Percentiles rank a stretch among this genome's conserved stretches.
Evolutionary conservation across 2,329 filamentous ascomycete species (phyloP).

Genomic region (Neonectria punicea): DNA sequence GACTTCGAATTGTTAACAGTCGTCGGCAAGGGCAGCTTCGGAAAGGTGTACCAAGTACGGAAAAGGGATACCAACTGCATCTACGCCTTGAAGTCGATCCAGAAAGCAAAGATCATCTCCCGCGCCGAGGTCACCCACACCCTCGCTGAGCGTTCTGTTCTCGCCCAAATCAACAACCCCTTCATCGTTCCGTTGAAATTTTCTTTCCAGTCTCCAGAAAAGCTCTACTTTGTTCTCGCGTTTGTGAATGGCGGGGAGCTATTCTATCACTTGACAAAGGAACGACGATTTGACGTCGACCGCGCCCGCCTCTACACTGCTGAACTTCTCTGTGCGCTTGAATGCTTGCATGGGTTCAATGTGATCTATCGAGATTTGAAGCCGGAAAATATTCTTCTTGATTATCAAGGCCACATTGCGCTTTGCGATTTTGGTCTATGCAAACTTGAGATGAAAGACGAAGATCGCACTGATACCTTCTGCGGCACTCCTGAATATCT

Average conservation of each 20-base stretch:
- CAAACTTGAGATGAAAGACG: slow-evolving; percentile 99
- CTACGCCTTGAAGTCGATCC: slow-evolving; percentile 98
- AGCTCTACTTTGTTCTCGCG: slow-evolving; percentile 93
- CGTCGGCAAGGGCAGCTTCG: slow-evolving; percentile 95
- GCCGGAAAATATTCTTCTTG: slow-evolving; percentile 92
- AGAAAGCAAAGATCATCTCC: slow-evolving; percentile 98
- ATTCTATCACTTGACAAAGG: slow-evolving; percentile 95
- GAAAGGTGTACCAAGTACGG: slow-evolving; percentile 98
- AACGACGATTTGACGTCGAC: slow-evolving; percentile 97
- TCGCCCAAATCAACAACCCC: slow-evolving; percentile 83
- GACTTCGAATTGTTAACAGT: slow-evolving; percentile 97
- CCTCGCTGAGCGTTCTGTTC: slow-evolving; percentile 90
- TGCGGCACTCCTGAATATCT: slow-evolving; percentile 97
- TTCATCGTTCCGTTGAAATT: slow-evolving; percentile 99
- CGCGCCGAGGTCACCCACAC: slow-evolving; percentile 96
- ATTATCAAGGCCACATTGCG: slow-evolving; percentile 96
- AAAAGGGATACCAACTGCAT: slow-evolving; percentile 97
- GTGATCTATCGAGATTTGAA: slow-evolving; percentile 85
- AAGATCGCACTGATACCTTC: slow-evolving; percentile 97
- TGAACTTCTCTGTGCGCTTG: slow-evolving; percentile 90
- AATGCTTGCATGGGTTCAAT: slow-evolving; percentile 96
- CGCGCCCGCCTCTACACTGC: slow-evolving; percentile 95
- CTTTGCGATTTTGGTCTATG: slow-evolving; percentile 97
- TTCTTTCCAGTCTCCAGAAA: slow-evolving; percentile 97
- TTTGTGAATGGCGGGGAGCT: slow-evolving; percentile 98